phyloP scores from a whole-genome alignment of 805 yeast genomes.

The Naumovozyma castellii region DNA sequence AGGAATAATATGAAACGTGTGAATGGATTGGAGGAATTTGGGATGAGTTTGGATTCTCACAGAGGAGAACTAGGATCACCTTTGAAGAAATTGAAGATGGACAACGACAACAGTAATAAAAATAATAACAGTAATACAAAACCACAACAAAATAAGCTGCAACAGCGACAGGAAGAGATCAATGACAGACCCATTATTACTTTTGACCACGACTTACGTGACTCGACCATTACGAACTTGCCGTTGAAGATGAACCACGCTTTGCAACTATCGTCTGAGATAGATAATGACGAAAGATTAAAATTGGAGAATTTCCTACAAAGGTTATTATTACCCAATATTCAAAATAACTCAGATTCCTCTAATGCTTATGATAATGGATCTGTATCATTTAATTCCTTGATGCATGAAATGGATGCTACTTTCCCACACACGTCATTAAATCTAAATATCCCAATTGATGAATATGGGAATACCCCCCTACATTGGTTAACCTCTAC shows the following conservation, averaged over 20 bases:
- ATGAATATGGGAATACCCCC: constrained; percentile 87
- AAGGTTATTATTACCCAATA: constrained; percentile 23
- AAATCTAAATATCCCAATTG: constrained; percentile 76
- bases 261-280: constrained; percentile 6
- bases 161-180: neutral
- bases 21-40: constrained; percentile 4
- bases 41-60: constrained; percentile 6
- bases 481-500: constrained; percentile 94
- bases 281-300: constrained; percentile 17
- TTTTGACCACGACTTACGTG: constrained; percentile 12
- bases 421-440: constrained; percentile 27
- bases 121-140: neutral
- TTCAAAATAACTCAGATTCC: constrained; percentile 3
- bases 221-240: neutral
- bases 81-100: constrained; percentile 16
- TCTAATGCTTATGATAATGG: neutral
- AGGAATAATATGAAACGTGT: neutral
- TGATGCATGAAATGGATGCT: constrained; percentile 19
- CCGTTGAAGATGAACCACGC: constrained; percentile 7
- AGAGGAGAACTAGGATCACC: constrained; percentile 22
- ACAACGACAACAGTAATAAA: neutral
- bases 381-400: constrained; percentile 8
- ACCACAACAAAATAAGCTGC: neutral
- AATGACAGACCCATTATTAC: constrained; percentile 5
- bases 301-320: constrained; percentile 27